phyloP scores from a whole-genome alignment of 192 early-diverging fungal species.

The Umbelopsis vinacea region DNA sequence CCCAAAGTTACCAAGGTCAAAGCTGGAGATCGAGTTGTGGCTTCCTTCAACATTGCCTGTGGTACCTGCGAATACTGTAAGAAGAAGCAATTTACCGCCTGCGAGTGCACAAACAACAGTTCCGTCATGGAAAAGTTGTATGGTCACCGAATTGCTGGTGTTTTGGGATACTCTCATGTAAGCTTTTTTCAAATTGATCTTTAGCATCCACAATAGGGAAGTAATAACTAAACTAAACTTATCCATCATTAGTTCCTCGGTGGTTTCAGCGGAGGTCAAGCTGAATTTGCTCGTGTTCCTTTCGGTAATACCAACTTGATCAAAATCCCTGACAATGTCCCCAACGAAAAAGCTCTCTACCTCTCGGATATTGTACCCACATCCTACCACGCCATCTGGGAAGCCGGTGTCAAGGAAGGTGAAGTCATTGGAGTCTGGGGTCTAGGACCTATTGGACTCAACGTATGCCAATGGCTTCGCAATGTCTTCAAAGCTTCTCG shows the following conservation, averaged over 20 bases:
- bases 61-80: conserved; percentile 57
- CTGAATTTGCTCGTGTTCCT: conserved; percentile 56
- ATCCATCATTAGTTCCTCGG: conserved; percentile 31
- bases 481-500: conserved; percentile 43
- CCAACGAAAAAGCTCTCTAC: conserved; percentile 53
- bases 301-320: conserved; percentile 59
- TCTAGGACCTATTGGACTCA: conserved; percentile 55
- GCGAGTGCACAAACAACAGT: conserved; percentile 59
- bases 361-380: conserved; percentile 58
- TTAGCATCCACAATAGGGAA: background rate
- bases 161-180: conserved; percentile 58
- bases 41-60: conserved; percentile 52
- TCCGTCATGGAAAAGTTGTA: conserved; percentile 53
- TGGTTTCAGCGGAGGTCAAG: conserved; percentile 50
- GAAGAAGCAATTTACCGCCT: conserved; percentile 46
- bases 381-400: conserved; percentile 46
- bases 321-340: conserved; percentile 42
- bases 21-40: conserved; percentile 53
- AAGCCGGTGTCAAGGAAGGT: conserved; percentile 41
- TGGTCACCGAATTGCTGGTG: conserved; percentile 46
- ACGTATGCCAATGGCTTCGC: conserved; percentile 32
- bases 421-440: conserved; percentile 62
- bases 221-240: conserved; percentile 20
- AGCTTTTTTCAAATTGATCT: background rate
- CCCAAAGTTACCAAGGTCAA: conserved; percentile 44